These are phyloP conservation scores for Aspergillus novoparasiticus DNA, from an alignment of 2,329 filamentous ascomycete genomes.

Conservation along the genomic window DNA sequence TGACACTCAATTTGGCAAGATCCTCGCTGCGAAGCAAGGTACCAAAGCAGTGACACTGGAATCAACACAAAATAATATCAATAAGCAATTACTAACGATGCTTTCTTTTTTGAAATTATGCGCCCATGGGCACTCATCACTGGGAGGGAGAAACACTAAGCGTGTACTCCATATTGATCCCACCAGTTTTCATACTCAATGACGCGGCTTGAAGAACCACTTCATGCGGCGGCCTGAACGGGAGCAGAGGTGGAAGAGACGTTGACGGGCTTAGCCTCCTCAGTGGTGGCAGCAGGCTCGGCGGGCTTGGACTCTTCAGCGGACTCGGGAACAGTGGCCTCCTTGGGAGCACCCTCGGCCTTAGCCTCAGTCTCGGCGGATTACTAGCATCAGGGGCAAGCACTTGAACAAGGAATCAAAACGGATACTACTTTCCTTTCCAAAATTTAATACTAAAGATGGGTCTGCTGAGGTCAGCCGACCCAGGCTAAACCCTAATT, in stretches of 20 bases:
- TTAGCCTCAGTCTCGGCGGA: slow-evolving; percentile 34
- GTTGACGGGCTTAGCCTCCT: slow-evolving; percentile 38
- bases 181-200: slow-evolving; percentile 48
- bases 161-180: slow-evolving; percentile 34
- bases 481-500: too few species aligned
- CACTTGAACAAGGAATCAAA: too few species aligned
- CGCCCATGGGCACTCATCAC: slow-evolving; percentile 18
- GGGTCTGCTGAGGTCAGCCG: too few species aligned
- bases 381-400: too few species aligned
- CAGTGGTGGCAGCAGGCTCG: slow-evolving; percentile 28
- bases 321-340: slow-evolving; percentile 28
- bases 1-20: slow-evolving; percentile 27
- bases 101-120: slow-evolving; percentile 14
- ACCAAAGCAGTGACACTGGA: slow-evolving; percentile 28
- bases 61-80: slow-evolving; percentile 19
- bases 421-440: too few species aligned
- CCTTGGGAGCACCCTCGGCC: slow-evolving; percentile 31
- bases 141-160: slow-evolving; percentile 27
- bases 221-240: slow-evolving; percentile 49
- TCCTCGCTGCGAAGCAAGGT: slow-evolving; percentile 15
- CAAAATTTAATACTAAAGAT: too few species aligned
- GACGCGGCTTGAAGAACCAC: slow-evolving; percentile 32
- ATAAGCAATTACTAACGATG: slow-evolving; percentile 11
- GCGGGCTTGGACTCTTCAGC: slow-evolving; percentile 32
- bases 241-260: slow-evolving; percentile 36